Evolutionary conservation across 148 eudicot genomes (phyloP), one percentile per base, ranked within the genome.

Genomic region (Fagopyrum esculentum): DNA sequence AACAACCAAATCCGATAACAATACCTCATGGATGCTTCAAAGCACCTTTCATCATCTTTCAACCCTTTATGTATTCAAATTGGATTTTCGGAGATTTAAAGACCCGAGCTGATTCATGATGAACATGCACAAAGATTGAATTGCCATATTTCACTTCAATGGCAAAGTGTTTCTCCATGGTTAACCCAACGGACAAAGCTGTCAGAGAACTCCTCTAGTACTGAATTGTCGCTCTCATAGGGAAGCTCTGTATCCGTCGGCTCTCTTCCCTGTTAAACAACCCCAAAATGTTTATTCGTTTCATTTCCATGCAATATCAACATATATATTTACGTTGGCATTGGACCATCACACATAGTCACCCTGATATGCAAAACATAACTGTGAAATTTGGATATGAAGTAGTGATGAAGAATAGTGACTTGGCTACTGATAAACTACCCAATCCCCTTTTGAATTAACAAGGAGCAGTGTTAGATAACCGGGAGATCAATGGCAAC

Each of bases 171-270:
- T 79, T 85, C 97, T 74, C 98, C 98, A 12, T 79, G 78, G n/a
- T 68, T 85, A 73, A 93, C 97, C 98, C 98, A 93, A 3, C 74
- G 86, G 69, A 84, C 87, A 76, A 93, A 93, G 78, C 86, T 89
- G 74, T 85, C 97, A 0, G 97, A 84, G 79, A 83, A 91, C 64
- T 88, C 94, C 76, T 90, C 89, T 40, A 79, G 86, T 79, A 85
- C 86, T 15, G 79, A 78, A 48, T 64, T 74, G 29, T 71, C 79
- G 61, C 81, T 85, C 54, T 64, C 82, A 66, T 78, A 75, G 47
- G 83, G 73, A 26, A 83, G 48, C 35, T 85, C 98, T 13, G 82
- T 84, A 77, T 78, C 86, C 19, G 85, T 80, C 29, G 68, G 85
- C 66, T 81, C 85, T 78, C 85, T 86, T 74, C 82, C 91, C 96